phyloP scores from a whole-genome alignment of 2,329 filamentous ascomycete species.

The Sporothrix protearum region DNA sequence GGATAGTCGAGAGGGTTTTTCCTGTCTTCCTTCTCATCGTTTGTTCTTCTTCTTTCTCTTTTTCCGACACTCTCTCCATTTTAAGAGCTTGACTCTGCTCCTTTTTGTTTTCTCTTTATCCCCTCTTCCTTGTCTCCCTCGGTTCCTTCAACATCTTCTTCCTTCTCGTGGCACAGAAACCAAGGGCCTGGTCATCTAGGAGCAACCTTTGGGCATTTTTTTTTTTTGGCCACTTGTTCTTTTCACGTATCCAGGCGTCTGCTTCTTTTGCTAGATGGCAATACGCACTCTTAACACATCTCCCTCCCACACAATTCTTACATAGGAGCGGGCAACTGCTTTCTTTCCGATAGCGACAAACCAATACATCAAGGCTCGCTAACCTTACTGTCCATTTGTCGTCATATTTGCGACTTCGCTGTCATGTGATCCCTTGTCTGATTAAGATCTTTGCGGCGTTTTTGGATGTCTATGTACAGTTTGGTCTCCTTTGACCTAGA shows the following conservation, averaged over 20 bases:
- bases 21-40: neutral
- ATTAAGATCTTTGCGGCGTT: neutral
- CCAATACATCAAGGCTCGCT: neutral
- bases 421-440: neutral
- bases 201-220: neutral
- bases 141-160: neutral
- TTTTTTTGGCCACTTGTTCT: neutral
- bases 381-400: too few species aligned
- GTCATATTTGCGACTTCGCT: too few species aligned
- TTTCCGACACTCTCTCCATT: neutral
- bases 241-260: conserved; percentile 4
- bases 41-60: neutral
- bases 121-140: neutral
- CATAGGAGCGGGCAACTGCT: conserved; percentile 13
- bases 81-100: neutral
- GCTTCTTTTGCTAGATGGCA: neutral
- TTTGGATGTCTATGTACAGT: neutral
- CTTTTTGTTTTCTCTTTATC: neutral
- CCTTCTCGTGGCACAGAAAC: neutral
- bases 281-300: conserved; percentile 1
- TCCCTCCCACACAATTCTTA: neutral
- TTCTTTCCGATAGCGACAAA: conserved; percentile 10
- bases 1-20: neutral
- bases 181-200: neutral
- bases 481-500: neutral